Percentiles rank a stretch among this genome's conserved stretches.
These are phyloP conservation scores for Dimocarpus longan DNA, from an alignment of 345 rosid species.

Conservation along the genomic window DNA sequence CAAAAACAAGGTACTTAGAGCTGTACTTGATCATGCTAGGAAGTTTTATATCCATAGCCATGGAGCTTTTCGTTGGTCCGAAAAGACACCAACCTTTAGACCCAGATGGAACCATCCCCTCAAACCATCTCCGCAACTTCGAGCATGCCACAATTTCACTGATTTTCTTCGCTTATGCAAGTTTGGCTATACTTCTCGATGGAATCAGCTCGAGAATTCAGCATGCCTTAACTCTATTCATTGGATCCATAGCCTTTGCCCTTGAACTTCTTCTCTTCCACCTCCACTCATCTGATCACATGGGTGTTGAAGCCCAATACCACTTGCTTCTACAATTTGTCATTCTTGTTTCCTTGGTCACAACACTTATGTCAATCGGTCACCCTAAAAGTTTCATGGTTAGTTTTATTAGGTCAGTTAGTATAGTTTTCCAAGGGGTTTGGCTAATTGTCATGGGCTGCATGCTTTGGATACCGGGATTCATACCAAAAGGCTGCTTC, in stretches of 20 bases:
- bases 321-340: slow-evolving; percentile 68
- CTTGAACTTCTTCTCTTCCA: slow-evolving; percentile 80
- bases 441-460: slow-evolving; percentile 78
- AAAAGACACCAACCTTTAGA: slow-evolving; percentile 23
- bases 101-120: slow-evolving; percentile 33
- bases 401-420: slow-evolving; percentile 65
- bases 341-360: slow-evolving; percentile 54
- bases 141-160: slow-evolving; percentile 51
- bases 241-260: slow-evolving; percentile 62
- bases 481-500: slow-evolving; percentile 67
- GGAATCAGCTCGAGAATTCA: slow-evolving; percentile 33
- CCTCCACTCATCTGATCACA: slow-evolving; percentile 82
- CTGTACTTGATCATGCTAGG: slow-evolving; percentile 31
- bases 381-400: slow-evolving; percentile 65
- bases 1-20: slow-evolving; percentile 26
- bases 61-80: slow-evolving; percentile 38
- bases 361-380: slow-evolving; percentile 65
- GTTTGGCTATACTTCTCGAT: slow-evolving; percentile 60
- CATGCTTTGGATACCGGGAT: slow-evolving; percentile 72
- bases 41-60: slow-evolving; percentile 22
- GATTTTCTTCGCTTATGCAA: slow-evolving; percentile 68
- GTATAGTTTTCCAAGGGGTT: slow-evolving; percentile 69
- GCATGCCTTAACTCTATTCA: slow-evolving; percentile 44
- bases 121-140: slow-evolving; percentile 34
- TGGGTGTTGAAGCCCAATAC: slow-evolving; percentile 82